These are phyloP conservation scores for Geotrichum aggregatum DNA, from an alignment of 1,139 yeast genomes.

Conservation along the genomic window DNA sequence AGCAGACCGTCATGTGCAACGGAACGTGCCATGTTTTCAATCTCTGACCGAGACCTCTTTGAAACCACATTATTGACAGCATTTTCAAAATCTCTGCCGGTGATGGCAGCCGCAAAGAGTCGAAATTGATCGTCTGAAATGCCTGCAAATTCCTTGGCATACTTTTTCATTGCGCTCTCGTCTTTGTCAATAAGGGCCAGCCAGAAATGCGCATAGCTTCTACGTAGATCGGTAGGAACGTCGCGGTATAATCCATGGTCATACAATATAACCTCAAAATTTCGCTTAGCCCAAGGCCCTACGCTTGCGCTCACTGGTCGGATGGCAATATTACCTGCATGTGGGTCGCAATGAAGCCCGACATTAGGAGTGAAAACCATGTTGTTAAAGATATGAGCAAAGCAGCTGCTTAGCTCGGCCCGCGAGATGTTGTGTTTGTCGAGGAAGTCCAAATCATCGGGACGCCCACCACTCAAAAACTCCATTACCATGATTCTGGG, in stretches of 20 bases:
- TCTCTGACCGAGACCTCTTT: slow-evolving; percentile 54
- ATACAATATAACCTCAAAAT: slow-evolving; percentile 85
- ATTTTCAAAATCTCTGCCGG: slow-evolving; percentile 75
- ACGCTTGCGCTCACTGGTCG: slow-evolving; percentile 38
- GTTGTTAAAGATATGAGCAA: slow-evolving; percentile 84
- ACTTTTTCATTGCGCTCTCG: slow-evolving; percentile 58
- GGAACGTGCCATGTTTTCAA: slow-evolving; percentile 60
- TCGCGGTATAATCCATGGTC: slow-evolving; percentile 94
- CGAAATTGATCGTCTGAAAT: slow-evolving; percentile 74
- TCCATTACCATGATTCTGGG: slow-evolving; percentile 84
- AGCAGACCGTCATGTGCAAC: slow-evolving; percentile 55
- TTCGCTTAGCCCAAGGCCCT: slow-evolving; percentile 48
- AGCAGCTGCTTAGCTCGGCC: slow-evolving; percentile 74
- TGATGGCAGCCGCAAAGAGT: slow-evolving; percentile 86
- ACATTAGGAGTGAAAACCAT: slow-evolving; percentile 95
- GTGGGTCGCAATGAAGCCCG: slow-evolving; percentile 95
- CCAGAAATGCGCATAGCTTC: slow-evolving; percentile 91
- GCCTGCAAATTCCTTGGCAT: slow-evolving; percentile 79
- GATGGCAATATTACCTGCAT: slow-evolving; percentile 92
- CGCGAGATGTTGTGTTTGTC: slow-evolving; percentile 62
- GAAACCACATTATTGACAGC: slow-evolving; percentile 62
- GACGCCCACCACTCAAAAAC: slow-evolving; percentile 69
- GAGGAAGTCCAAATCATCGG: slow-evolving; percentile 70
- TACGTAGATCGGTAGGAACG: slow-evolving; percentile 70
- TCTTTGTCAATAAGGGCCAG: slow-evolving; percentile 74